Evolutionary conservation across 179 eudicot species (phyloP), one percentile per base, ranked within the genome.

Genomic region (Pouteria campechiana): DNA sequence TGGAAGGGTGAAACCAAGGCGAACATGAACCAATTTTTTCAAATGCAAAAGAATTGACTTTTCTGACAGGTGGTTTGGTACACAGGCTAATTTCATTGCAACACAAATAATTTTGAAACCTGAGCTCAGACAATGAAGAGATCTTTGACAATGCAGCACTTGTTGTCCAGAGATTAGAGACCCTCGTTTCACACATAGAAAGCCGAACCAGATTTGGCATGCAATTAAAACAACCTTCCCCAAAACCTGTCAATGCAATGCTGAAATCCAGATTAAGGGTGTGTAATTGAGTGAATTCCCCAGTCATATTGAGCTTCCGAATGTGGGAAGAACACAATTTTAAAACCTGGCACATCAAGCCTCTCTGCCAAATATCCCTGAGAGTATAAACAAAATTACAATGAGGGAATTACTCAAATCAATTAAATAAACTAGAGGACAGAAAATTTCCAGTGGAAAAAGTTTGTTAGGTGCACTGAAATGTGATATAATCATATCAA

Each of bases 251-350:
- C 31, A 88, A 78, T 11, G 88, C 73, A 53, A 76, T 65, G 63
- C 97, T 84, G 68, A 88, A 88, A 74, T 88, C 97, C 20, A 88
- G 61, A 49, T 88, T 84, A 34, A 88, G 97, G 2, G 69, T 69
- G 37, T 37, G 69, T 63, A 88, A 54, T 48, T 64, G 78, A 50
- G 54, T 53, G 37, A 84, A 88, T 17, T 65, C 64, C 41, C 97
- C 97, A 42, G 60, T 58, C 78, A 80, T 78, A 46, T 68, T 73
- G 28, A 88, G 93, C 72, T 75, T 84, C 46, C 81, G 85, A 41
- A 75, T 75, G 69, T 74, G 76, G 31, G 93, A 77, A 17, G 72
- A 64, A 66, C 65, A 80, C 63, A 88, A 48, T 53, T 67, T 75
- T 51, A 88, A 61, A 11, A 71, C 64, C 60, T 60, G 77, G 73